Base-by-base conservation (phyloP, 371 early-diverging fungal species). In the Apophysomyces elegans region DNA sequence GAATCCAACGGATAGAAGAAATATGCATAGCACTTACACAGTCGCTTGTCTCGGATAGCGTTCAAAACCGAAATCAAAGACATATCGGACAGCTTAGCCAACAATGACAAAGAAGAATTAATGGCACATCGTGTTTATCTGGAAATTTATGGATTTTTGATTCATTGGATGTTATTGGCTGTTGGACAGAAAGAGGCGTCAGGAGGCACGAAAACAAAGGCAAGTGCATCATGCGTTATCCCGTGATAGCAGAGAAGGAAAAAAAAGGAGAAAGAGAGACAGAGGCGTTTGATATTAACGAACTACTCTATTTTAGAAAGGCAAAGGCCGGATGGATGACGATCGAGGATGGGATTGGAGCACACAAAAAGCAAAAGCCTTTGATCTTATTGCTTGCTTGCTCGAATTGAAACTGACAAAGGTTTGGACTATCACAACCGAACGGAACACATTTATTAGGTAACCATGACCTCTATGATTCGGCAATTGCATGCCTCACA, bases 361-460 rank as follows among this genome's bases (percentile, higher is more conserved):
- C 11, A 41, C 72, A 6, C 85, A 84, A 47, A 86, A 87, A 61
- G 64, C 71, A 37, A 78, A 74, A 21, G 77, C 86, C 0, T 81
- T 92, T 73, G 84, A 86, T 37, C 58, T 84, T 14, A 80, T 86
- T 43, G 75, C 70, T 38, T 81, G 83, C 56, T 66, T 92, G 8
- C 64, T 96, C 46, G 84, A 78, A 36, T 67, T 93, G 39, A 88
- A 90, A 39, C 73, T 97, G 14, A 83, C 90, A 43, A 88, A 90
- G 50, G 80, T 97, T 5, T 93, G 95, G 89, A 85, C 90, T 18
- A 80, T 93, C 5, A 80, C 90, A 3, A 88, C 93, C 0, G 95
- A 95, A 59, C 83, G 91, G 37, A 91, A 91, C 56, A 80, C 84
- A 1, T 86, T 95, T 63, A 78, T 95, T 43, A 79, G 80, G 90